These are phyloP conservation scores for Pelargonium myrrhifolium DNA, from an alignment of 441 rosid species.

Conservation along the genomic window DNA sequence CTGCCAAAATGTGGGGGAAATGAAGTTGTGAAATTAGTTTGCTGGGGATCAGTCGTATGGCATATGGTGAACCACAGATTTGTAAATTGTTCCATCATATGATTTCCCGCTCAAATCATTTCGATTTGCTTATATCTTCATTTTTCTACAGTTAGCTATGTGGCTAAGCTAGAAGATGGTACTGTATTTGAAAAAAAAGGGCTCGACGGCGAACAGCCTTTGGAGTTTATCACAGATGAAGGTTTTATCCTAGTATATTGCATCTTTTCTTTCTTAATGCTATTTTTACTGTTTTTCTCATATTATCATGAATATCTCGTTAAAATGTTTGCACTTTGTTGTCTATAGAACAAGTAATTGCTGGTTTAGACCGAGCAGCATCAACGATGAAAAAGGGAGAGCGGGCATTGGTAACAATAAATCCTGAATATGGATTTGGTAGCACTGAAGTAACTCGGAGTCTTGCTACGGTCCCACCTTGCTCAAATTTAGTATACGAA, in stretches of 20 bases:
- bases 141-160: slow-evolving; percentile 43
- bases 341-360: slow-evolving; percentile 44
- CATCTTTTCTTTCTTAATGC: neutral
- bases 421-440: slow-evolving; percentile 58
- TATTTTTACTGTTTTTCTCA: neutral
- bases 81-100: neutral
- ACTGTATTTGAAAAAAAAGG: slow-evolving; percentile 56
- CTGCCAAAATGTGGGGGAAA: neutral
- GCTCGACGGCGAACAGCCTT: slow-evolving; percentile 37
- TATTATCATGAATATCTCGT: neutral
- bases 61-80: slow-evolving; percentile 6
- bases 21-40: slow-evolving; percentile 5
- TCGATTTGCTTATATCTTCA: slow-evolving; percentile 9
- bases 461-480: slow-evolving; percentile 42
- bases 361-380: slow-evolving; percentile 51
- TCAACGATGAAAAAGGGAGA: slow-evolving; percentile 63
- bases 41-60: slow-evolving; percentile 1
- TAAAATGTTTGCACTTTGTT: slow-evolving; percentile 16
- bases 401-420: slow-evolving; percentile 34
- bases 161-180: slow-evolving; percentile 45
- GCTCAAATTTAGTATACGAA: slow-evolving; percentile 43
- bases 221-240: slow-evolving; percentile 51
- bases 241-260: slow-evolving; percentile 24
- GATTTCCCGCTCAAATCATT: neutral
- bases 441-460: slow-evolving; percentile 32